These are phyloP conservation scores for Gilbertella persicaria DNA, from an alignment of 371 early-diverging fungal genomes.

Conservation along the genomic window DNA sequence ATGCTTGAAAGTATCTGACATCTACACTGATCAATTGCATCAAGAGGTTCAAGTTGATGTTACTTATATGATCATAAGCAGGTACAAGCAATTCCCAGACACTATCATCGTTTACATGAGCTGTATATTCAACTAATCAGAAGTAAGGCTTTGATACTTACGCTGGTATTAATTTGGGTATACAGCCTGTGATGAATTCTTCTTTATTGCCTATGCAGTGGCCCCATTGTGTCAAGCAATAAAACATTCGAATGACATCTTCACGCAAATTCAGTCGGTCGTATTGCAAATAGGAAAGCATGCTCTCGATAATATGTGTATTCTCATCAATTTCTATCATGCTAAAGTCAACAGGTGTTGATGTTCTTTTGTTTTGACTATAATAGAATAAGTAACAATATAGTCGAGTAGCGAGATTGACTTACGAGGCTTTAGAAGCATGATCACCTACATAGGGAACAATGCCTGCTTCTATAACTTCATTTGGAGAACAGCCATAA, in stretches of 20 bases:
- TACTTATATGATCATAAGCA: constrained; percentile 37
- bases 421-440: constrained; percentile 34
- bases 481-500: constrained; percentile 39
- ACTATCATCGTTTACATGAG: constrained; percentile 14
- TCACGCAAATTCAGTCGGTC: constrained; percentile 40
- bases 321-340: constrained; percentile 32
- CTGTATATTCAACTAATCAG: background rate
- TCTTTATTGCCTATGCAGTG: constrained; percentile 35
- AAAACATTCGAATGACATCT: constrained; percentile 45
- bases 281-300: constrained; percentile 36
- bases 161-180: constrained; percentile 40
- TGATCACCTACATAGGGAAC: constrained; percentile 40
- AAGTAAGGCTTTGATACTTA: constrained; percentile 22
- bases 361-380: constrained; percentile 35
- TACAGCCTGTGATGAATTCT: constrained; percentile 35
- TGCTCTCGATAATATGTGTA: constrained; percentile 34
- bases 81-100: constrained; percentile 53
- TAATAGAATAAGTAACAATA: background rate
- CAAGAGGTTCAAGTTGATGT: constrained; percentile 36
- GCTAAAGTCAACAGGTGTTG: constrained; percentile 4
- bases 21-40: constrained; percentile 50
- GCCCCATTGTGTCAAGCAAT: constrained; percentile 45
- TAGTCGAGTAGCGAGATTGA: background rate
- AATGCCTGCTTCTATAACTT: constrained; percentile 42
- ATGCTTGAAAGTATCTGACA: constrained; percentile 39